Conservation (phyloP, 495 filamentous ascomycete species). For the Pseudotulostoma volvatum region DNA sequence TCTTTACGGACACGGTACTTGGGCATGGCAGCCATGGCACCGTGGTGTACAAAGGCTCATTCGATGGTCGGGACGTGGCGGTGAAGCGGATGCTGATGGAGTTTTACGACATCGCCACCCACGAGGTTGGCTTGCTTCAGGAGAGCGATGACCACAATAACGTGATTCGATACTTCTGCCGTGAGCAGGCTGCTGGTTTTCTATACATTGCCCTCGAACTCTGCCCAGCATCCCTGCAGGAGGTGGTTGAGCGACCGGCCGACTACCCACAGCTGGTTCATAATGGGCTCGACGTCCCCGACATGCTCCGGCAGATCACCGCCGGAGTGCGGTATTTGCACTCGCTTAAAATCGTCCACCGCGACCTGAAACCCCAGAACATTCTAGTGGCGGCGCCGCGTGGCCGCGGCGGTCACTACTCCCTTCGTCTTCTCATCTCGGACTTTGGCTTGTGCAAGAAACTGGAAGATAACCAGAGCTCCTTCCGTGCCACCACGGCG, state of each 20-base stretch:
- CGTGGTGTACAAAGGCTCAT: constrained; percentile 68
- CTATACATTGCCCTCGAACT: constrained; percentile 92
- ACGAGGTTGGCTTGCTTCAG: constrained; percentile 76
- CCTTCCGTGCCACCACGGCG: constrained; percentile 82
- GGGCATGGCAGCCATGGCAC: constrained; percentile 77
- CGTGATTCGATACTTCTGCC: constrained; percentile 89
- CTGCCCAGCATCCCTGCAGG: constrained; percentile 85
- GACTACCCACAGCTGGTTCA: constrained; percentile 42
- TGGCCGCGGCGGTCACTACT: constrained; percentile 15
- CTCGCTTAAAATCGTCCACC: constrained; percentile 84
- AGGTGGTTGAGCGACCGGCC: constrained; percentile 59
- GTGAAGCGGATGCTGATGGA: constrained; percentile 93
- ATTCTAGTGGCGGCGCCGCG: constrained; percentile 57
- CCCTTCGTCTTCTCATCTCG: constrained; percentile 70
- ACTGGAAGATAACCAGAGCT: constrained; percentile 87
- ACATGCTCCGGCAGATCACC: constrained; percentile 70
- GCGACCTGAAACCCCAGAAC: constrained; percentile 94
- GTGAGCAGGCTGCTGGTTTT: constrained; percentile 76
- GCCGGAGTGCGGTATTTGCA: constrained; percentile 79
- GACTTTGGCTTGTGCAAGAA: constrained; percentile 98
- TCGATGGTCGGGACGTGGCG: constrained; percentile 81
- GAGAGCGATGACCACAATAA: constrained; percentile 93
- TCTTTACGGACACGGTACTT: constrained; percentile 55
- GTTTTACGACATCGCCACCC: constrained; percentile 87
- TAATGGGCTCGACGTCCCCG: constrained; percentile 36